Evolutionary conservation across 208 protist species (phyloP), one percentile per base, ranked within the genome.

Genomic region (Naegleria fowleri): DNA sequence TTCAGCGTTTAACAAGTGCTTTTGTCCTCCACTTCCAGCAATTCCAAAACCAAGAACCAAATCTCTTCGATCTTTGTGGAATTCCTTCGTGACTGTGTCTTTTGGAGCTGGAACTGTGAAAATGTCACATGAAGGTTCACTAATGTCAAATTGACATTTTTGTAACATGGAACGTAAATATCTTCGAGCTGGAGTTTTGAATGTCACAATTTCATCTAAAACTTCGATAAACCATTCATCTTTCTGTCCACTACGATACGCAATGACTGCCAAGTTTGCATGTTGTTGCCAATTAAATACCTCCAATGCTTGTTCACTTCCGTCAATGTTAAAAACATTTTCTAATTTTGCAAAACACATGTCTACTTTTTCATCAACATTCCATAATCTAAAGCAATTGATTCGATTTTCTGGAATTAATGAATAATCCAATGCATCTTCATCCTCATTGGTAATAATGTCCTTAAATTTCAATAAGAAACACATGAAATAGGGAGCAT

Each of bases 381-480:
- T 79, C 67, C 67, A 79, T 33, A 79, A 79, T 36, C 67, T 29
- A n/a, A 79, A 79, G 19, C 6, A 19, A 36, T 79, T 79, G 29
- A 79, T 79, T 36, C n/a, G 0, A 11, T 79, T 79, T 36, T 79
- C 67, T 36, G 67, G 67, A 36, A 79, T 79, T 11, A 79, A n/a
- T 79, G 67, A 79, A 36, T 36, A 79, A 79, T 79, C 67, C 29
- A 79, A 79, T 36, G 6, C 67, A 36, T 79, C 67, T 29, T 67
- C 55, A 29, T 67, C 55, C 36, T 79, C 67, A 36, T 79, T 36
- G 5, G 6, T 33, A 79, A n/a, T 13, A 79, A 79, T 36, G n/a
- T 79, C 67, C 29, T 79, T 79, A 33, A 79, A 79, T 79, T 79
- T 79, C 67, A 79, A 79, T 33, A 79, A 79, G 67, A 79, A 79